A percentile compares a stretch with the other conserved stretches of the same genome.
These are phyloP conservation scores for Penicillium concentricum DNA, from an alignment of 2,329 filamentous ascomycete species.

Conservation along the genomic window DNA sequence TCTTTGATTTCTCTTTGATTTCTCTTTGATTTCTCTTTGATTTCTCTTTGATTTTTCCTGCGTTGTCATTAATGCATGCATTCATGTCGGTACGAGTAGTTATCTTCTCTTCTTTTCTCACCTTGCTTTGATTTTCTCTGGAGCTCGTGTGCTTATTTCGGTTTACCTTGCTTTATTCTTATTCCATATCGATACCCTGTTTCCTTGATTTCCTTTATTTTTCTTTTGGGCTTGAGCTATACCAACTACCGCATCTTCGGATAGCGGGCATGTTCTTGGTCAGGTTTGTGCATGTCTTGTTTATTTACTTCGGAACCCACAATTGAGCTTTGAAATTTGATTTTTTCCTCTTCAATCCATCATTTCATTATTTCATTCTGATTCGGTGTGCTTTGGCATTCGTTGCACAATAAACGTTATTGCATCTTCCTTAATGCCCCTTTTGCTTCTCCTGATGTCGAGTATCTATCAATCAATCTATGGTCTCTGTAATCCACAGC, in stretches of 20 bases:
- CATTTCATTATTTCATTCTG: neutral
- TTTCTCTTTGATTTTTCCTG: slow-evolving; percentile 16
- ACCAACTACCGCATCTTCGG: slow-evolving; percentile 1
- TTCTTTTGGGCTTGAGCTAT: slow-evolving; percentile 11
- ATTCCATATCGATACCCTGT: slow-evolving; percentile 37
- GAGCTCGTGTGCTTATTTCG: slow-evolving; percentile 10
- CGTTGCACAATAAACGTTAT: neutral
- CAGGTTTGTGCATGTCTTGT: neutral
- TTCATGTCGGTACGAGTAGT: slow-evolving; percentile 6
- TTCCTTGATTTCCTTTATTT: slow-evolving; percentile 19
- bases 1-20: slow-evolving; percentile 6
- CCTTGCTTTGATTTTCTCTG: slow-evolving; percentile 10
- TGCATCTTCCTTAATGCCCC: slow-evolving; percentile 6
- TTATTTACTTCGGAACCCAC: neutral
- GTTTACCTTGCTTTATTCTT: slow-evolving; percentile 18
- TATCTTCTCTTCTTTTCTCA: slow-evolving; percentile 9
- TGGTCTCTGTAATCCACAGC: neutral
- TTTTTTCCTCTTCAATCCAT: neutral
- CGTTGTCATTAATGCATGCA: slow-evolving; percentile 16
- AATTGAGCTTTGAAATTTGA: neutral
- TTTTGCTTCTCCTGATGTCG: neutral
- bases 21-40: slow-evolving; percentile 11
- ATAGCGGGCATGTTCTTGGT: neutral
- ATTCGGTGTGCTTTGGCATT: neutral
- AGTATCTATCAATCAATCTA: slow-evolving; percentile 1